Conservation (phyloP, 768 basidiomycete species). For the Udeniomyces megalosporus region DNA sequence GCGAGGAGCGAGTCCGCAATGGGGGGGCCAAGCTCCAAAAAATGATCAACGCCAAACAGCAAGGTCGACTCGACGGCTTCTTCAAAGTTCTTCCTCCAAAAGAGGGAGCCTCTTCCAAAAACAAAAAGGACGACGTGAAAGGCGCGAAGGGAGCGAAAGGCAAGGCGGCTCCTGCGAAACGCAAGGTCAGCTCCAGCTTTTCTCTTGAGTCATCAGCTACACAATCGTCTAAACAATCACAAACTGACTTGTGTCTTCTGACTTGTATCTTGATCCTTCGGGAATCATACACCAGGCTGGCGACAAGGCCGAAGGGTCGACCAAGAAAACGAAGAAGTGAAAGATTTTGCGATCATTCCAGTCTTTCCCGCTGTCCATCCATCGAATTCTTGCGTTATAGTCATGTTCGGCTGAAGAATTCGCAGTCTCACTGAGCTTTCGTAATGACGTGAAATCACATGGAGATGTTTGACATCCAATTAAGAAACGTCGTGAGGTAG, state of each 20-base stretch:
- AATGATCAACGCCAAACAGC: constrained; percentile 74
- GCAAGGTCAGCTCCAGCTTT: not conserved
- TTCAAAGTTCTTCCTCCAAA: constrained; percentile 49
- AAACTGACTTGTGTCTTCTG: too few relatives aligned
- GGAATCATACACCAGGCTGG: too few relatives aligned
- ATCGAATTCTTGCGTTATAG: too few relatives aligned
- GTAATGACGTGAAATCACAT: too few relatives aligned
- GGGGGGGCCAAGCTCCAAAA: constrained; percentile 86
- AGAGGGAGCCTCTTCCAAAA: too few relatives aligned
- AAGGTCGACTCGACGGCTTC: constrained; percentile 90
- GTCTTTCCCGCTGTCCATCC: not conserved
- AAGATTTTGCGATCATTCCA: not conserved
- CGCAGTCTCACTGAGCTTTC: too few relatives aligned
- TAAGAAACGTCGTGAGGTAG: too few relatives aligned
- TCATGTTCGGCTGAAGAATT: too few relatives aligned
- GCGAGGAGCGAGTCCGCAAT: constrained; percentile 90
- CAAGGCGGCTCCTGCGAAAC: not conserved
- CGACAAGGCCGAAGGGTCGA: not conserved
- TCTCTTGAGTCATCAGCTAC: not conserved
- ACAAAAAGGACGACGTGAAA: not conserved
- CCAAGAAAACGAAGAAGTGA: not conserved
- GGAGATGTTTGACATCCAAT: too few relatives aligned
- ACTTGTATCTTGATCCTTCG: not conserved
- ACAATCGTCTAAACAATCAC: too few relatives aligned
- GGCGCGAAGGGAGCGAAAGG: not conserved